Percentiles rank a stretch among this genome's conserved stretches.
Evolutionary conservation across 495 filamentous ascomycete species (phyloP).

Genomic region (Penicillium chermesinum): DNA sequence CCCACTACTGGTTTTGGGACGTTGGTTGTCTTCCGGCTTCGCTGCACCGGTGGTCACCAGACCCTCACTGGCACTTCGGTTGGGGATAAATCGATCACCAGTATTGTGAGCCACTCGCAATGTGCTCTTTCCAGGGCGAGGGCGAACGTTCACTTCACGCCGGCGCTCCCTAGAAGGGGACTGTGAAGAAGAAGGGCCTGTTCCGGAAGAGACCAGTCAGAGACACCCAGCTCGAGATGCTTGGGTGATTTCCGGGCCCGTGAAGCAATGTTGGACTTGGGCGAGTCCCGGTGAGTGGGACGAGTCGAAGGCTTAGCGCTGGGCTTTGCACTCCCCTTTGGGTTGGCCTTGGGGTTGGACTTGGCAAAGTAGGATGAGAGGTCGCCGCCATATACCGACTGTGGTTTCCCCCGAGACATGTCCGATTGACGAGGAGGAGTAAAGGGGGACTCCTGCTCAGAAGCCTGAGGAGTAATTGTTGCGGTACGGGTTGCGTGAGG

Average conservation of each 20-base stretch:
- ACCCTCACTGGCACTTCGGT: conserved; percentile 81
- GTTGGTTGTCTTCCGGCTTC: conserved; percentile 68
- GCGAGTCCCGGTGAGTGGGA: conserved; percentile 60
- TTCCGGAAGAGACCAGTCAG: conserved; percentile 89
- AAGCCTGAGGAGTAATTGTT: conserved; percentile 49
- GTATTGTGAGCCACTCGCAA: conserved; percentile 67
- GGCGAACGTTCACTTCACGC: conserved; percentile 57
- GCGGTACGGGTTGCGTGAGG: conserved; percentile 53
- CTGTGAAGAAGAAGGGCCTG: conserved; percentile 59
- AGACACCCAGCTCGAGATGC: conserved; percentile 86
- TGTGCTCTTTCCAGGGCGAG: conserved; percentile 63
- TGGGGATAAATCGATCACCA: conserved; percentile 96
- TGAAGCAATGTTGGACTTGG: conserved; percentile 89
- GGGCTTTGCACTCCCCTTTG: conserved; percentile 17
- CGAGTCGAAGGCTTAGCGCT: conserved; percentile 12
- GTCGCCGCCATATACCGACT: conserved; percentile 70
- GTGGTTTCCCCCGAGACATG: conserved; percentile 44
- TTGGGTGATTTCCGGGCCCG: conserved; percentile 58
- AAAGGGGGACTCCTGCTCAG: conserved; percentile 47
- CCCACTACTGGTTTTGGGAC: conserved; percentile 61
- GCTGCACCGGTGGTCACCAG: conserved; percentile 73
- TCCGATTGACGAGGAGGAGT: conserved; percentile 68
- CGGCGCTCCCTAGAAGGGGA: conserved; percentile 62
- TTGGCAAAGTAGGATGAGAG: conserved; percentile 70
- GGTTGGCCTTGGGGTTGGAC: conserved; percentile 31